phyloP scores from a whole-genome alignment of 805 yeast genomes.

The Lipomyces chichibuensis region DNA sequence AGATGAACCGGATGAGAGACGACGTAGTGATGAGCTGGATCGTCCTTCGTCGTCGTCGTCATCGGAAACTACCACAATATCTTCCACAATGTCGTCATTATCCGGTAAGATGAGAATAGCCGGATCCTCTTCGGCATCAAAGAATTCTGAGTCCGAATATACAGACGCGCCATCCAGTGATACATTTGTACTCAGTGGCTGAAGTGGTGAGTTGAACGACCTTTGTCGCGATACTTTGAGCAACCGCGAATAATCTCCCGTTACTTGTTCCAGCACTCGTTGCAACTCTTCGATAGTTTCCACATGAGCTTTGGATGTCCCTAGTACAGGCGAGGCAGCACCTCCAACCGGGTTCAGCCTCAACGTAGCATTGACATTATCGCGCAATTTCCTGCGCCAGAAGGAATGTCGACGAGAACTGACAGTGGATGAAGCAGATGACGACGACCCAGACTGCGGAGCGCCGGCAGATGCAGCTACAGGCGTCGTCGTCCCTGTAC shows the following conservation, averaged over 20 bases:
- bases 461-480: not conserved
- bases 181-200: constrained; percentile 2
- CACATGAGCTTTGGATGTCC: constrained; percentile 5
- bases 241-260: constrained; percentile 11
- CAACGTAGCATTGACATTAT: not conserved
- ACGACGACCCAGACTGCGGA: constrained; percentile 1
- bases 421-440: constrained; percentile 7
- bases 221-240: constrained; percentile 9
- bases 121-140: constrained; percentile 66
- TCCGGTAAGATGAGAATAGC: constrained; percentile 29
- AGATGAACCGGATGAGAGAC: constrained; percentile 14
- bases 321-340: not conserved
- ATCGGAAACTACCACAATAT: constrained; percentile 60
- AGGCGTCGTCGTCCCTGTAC: not conserved
- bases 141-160: constrained; percentile 49
- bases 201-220: constrained; percentile 6
- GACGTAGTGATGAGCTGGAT: constrained; percentile 15
- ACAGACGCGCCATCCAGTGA: constrained; percentile 24
- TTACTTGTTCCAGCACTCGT: constrained; percentile 11
- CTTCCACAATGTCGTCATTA: constrained; percentile 52
- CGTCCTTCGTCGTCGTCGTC: constrained; percentile 40
- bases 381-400: constrained; percentile 11
- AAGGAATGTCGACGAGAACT: constrained; percentile 9
- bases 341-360: not conserved
- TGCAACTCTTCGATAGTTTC: constrained; percentile 20